These are phyloP conservation scores for Dactylellina sp. DNA, from an alignment of 2,329 filamentous ascomycete genomes.

Conservation along the genomic window DNA sequence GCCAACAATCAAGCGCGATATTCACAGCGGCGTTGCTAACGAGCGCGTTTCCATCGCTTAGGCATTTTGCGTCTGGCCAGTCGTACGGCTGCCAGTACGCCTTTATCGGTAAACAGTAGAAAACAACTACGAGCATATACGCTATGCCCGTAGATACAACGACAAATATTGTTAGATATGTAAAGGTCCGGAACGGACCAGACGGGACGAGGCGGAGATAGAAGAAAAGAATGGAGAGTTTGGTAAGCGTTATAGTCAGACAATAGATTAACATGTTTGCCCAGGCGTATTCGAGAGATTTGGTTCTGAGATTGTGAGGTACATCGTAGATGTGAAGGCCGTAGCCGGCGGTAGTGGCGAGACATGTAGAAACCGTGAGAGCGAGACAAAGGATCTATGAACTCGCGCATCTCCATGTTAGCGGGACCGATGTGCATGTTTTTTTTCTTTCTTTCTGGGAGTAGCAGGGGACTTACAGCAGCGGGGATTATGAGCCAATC, in stretches of 20 bases:
- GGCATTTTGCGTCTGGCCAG: conserved; percentile 35
- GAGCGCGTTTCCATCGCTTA: conserved; percentile 41
- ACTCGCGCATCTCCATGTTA: not conserved
- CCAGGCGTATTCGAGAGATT: conserved; percentile 55
- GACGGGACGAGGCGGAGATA: conserved; percentile 44
- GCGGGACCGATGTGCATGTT: too few species aligned
- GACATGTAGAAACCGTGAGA: conserved; percentile 54
- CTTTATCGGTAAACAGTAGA: conserved; percentile 48
- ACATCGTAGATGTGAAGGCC: conserved; percentile 55
- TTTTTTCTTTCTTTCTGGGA: too few species aligned
- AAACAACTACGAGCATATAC: conserved; percentile 40
- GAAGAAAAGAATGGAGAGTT: conserved; percentile 54
- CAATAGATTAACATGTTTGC: conserved; percentile 52
- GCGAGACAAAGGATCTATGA: conserved; percentile 50
- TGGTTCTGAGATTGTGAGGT: conserved; percentile 43
- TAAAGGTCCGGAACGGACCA: conserved; percentile 32
- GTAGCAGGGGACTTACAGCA: conserved; percentile 40
- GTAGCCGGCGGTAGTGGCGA: conserved; percentile 54
- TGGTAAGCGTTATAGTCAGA: conserved; percentile 45
- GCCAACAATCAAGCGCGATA: conserved; percentile 48
- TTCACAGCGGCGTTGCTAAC: conserved; percentile 55
- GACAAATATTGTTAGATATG: conserved; percentile 31
- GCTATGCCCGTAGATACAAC: conserved; percentile 32
- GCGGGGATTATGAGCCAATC: conserved; percentile 55
- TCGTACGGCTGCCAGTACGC: conserved; percentile 53